Conservation (phyloP, 139 green algal genomes). For the Pseudopediastrum boryanum region DNA sequence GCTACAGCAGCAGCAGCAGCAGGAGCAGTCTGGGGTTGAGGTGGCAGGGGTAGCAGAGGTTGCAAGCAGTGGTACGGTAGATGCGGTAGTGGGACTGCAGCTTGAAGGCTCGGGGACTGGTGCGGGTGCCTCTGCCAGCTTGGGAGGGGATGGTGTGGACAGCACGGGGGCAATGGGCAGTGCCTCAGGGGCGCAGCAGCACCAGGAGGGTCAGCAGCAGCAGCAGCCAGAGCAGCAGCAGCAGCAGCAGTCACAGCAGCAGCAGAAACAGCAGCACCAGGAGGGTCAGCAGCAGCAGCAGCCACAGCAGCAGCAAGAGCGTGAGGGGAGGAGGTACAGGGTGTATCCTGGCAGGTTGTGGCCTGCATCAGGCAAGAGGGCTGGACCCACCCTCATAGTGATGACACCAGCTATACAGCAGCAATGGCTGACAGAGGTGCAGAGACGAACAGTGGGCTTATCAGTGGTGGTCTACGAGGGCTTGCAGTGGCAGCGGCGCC, state of each 20-base stretch:
- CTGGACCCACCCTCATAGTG: constrained; percentile 55
- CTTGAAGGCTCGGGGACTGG: constrained; percentile 36
- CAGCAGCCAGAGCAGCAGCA: neutral
- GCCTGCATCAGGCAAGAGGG: constrained; percentile 5
- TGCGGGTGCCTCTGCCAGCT: constrained; percentile 43
- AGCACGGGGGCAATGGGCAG: constrained; percentile 5
- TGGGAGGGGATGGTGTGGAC: constrained; percentile 2
- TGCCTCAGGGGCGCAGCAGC: neutral
- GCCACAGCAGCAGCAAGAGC: neutral
- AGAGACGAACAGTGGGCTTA: neutral
- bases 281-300: neutral
- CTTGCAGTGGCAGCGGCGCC: constrained; percentile 37
- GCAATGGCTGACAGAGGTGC: constrained; percentile 50
- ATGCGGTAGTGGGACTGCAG: neutral
- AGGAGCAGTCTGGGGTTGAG: neutral
- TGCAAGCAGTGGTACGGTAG: constrained; percentile 3
- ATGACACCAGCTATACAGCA: constrained; percentile 50
- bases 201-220: neutral
- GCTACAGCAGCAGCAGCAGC: constrained; percentile 3
- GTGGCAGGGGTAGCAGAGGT: constrained; percentile 11
- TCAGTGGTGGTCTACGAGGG: constrained; percentile 58
- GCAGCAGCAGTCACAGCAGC: neutral
- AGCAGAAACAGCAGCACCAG: neutral
- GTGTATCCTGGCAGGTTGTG: constrained; percentile 3
- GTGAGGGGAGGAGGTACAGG: neutral